Percentiles rank a stretch among this genome's conserved stretches.
Evolutionary conservation across 495 filamentous ascomycete species (phyloP).

Genomic region (Xylaria palmicola): DNA sequence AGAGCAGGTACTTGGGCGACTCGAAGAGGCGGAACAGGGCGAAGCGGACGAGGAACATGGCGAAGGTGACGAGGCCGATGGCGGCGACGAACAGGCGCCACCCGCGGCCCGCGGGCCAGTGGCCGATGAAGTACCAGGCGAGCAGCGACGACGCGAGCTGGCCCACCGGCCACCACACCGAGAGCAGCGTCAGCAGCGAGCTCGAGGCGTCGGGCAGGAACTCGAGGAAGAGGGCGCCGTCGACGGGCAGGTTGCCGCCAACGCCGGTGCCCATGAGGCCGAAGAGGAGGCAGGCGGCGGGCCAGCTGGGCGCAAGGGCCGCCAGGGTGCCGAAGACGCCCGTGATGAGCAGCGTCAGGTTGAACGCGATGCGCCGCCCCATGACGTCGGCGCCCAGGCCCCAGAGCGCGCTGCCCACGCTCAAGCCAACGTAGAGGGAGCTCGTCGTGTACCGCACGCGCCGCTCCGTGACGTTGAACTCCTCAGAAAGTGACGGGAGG

Average conservation of each 20-base stretch:
- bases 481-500: constrained; percentile 65
- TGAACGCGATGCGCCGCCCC: constrained; percentile 75
- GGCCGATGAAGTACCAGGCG: constrained; percentile 76
- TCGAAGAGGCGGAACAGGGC: constrained; percentile 80
- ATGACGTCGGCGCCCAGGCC: constrained; percentile 72
- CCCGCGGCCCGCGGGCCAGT: constrained; percentile 68
- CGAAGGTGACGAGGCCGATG: constrained; percentile 70
- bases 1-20: constrained; percentile 79
- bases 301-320: constrained; percentile 65
- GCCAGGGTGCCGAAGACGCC: constrained; percentile 70
- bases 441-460: constrained; percentile 54
- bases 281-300: constrained; percentile 59
- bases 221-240: constrained; percentile 77
- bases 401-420: constrained; percentile 76
- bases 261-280: constrained; percentile 52
- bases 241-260: constrained; percentile 76
- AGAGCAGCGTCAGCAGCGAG: constrained; percentile 72
- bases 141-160: constrained; percentile 67
- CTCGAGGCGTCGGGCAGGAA: constrained; percentile 76
- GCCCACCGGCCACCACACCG: constrained; percentile 79
- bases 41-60: constrained; percentile 71
- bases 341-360: constrained; percentile 69
- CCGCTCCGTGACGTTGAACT: constrained; percentile 59
- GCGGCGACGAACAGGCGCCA: constrained; percentile 76
- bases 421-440: constrained; percentile 57